Conservation (phyloP, 2,329 filamentous ascomycete species). For the Colletotrichum gigasporum region DNA sequence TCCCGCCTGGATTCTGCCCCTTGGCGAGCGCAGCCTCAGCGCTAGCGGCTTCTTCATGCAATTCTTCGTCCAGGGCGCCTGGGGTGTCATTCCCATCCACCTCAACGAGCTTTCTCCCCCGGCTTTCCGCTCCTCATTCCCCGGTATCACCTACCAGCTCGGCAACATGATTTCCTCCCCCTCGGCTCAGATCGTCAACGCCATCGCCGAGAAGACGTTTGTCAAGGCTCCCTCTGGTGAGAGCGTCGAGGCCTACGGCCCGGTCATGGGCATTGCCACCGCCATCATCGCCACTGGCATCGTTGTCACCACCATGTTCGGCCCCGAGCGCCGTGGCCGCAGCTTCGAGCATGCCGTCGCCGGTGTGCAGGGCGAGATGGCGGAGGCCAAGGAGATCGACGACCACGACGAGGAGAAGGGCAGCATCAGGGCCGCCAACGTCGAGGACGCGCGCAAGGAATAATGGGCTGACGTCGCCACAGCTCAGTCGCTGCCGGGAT, state of each 20-base stretch:
- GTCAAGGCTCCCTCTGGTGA: slow-evolving; percentile 63
- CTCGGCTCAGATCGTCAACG: slow-evolving; percentile 81
- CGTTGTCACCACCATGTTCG: slow-evolving; percentile 71
- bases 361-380: slow-evolving; percentile 40
- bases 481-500: not conserved
- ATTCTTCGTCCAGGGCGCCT: slow-evolving; percentile 73
- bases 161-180: slow-evolving; percentile 80
- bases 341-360: slow-evolving; percentile 70
- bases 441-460: slow-evolving; percentile 22
- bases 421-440: slow-evolving; percentile 19
- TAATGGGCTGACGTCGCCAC: not conserved
- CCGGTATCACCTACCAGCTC: slow-evolving; percentile 77
- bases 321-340: slow-evolving; percentile 78
- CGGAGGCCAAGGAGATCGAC: slow-evolving; percentile 39
- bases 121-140: slow-evolving; percentile 76
- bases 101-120: slow-evolving; percentile 78
- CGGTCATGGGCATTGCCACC: slow-evolving; percentile 79
- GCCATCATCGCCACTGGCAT: slow-evolving; percentile 80
- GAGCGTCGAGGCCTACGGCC: slow-evolving; percentile 75
- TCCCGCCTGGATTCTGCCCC: slow-evolving; percentile 75
- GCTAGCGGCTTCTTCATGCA: slow-evolving; percentile 76
- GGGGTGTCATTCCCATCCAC: slow-evolving; percentile 77
- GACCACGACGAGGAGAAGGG: slow-evolving; percentile 43
- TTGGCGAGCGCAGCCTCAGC: slow-evolving; percentile 66
- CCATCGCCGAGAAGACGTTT: slow-evolving; percentile 70